These are phyloP conservation scores for Mucor sp. DNA, from an alignment of 371 early-diverging fungal species.

Conservation along the genomic window DNA sequence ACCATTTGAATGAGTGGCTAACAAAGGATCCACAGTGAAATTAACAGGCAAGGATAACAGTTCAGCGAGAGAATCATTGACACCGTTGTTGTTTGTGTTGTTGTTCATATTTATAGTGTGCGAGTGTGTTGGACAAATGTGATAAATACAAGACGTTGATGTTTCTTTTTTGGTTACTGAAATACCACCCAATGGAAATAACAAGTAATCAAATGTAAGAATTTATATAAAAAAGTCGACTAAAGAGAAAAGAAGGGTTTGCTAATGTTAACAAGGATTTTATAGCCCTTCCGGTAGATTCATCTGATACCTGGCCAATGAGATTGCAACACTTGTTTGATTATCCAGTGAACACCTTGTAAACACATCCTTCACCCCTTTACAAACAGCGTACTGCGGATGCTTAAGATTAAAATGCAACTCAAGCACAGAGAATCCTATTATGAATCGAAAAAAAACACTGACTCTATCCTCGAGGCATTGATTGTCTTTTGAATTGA, in stretches of 20 bases:
- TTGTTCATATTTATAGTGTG: slow-evolving; percentile 7
- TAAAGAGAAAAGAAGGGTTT: slow-evolving; percentile 19
- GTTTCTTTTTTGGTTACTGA: slow-evolving; percentile 6
- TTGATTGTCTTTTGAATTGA: background rate
- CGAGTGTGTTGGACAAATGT: background rate
- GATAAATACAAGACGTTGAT: slow-evolving; percentile 9
- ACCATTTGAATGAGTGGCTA: slow-evolving; percentile 12
- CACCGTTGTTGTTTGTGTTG: slow-evolving; percentile 9
- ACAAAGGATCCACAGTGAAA: slow-evolving; percentile 36
- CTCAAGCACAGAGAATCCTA: background rate
- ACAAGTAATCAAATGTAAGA: slow-evolving; percentile 25
- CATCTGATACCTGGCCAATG: slow-evolving; percentile 10
- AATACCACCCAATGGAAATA: slow-evolving; percentile 55
- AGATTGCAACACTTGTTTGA: slow-evolving; percentile 22
- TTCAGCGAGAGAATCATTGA: slow-evolving; percentile 21
- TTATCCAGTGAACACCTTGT: slow-evolving; percentile 3
- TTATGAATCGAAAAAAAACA: background rate
- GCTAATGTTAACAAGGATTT: background rate
- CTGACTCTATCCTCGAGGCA: background rate
- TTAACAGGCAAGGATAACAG: slow-evolving; percentile 33
- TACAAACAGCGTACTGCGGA: background rate
- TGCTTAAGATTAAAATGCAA: background rate
- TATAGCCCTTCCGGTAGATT: background rate
- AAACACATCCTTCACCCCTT: background rate
- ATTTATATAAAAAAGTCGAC: slow-evolving; percentile 23